These are phyloP conservation scores for Endogone sp. DNA, from an alignment of 192 early-diverging fungal genomes.

Conservation along the genomic window DNA sequence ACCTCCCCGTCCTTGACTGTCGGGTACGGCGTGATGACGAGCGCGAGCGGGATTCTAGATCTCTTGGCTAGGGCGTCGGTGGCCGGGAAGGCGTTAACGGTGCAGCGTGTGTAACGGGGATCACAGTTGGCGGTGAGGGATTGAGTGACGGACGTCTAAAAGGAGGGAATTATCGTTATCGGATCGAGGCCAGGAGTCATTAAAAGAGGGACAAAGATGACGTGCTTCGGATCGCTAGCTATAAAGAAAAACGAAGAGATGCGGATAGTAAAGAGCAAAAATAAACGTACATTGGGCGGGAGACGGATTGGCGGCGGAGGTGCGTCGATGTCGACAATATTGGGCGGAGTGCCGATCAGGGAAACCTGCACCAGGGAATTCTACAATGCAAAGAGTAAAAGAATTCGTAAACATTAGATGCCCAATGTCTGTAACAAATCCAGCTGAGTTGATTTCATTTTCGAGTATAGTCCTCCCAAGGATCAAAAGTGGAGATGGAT, in stretches of 20 bases:
- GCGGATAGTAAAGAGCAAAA: too few species aligned
- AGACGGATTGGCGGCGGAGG: slow-evolving; percentile 44
- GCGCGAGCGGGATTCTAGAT: slow-evolving; percentile 84
- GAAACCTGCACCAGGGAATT: slow-evolving; percentile 30
- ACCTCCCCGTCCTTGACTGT: slow-evolving; percentile 71
- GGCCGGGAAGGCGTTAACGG: slow-evolving; percentile 85
- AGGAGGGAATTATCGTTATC: too few species aligned
- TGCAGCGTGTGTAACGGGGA: slow-evolving; percentile 82
- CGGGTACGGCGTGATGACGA: slow-evolving; percentile 89
- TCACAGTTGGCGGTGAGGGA: slow-evolving; percentile 62
- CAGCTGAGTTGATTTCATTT: too few species aligned
- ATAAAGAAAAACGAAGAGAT: too few species aligned
- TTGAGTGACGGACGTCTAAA: slow-evolving; percentile 43
- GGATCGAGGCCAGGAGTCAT: not conserved
- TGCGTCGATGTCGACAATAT: slow-evolving; percentile 36
- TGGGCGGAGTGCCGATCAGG: slow-evolving; percentile 47
- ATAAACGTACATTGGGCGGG: slow-evolving; percentile 46
- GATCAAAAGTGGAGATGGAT: too few species aligned
- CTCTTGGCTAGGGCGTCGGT: slow-evolving; percentile 80
- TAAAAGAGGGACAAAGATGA: not conserved
- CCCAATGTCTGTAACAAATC: too few species aligned
- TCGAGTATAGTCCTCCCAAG: too few species aligned
- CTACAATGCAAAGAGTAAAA: too few species aligned
- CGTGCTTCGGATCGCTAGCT: not conserved
- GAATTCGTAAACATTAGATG: too few species aligned